Evolutionary conservation across 768 basidiomycete species (phyloP).

Genomic region (Mycena rosella): DNA sequence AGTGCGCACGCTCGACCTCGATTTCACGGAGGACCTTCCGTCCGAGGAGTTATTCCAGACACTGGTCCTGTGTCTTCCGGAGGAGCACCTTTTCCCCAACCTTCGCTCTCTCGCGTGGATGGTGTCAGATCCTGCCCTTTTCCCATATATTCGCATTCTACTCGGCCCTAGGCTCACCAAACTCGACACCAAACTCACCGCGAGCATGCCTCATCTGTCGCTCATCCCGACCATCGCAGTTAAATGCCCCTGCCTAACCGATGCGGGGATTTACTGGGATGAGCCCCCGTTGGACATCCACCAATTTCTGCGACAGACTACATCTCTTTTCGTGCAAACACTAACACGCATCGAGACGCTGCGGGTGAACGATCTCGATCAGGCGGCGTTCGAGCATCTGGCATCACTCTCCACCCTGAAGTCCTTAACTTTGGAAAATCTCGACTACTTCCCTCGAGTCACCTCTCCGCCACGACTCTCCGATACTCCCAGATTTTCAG

Average conservation of each 20-base stretch:
- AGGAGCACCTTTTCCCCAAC: constrained; percentile 7
- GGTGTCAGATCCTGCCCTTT: background rate
- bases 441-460: background rate
- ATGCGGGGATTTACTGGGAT: background rate
- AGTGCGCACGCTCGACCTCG: too few species aligned
- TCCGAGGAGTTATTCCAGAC: background rate
- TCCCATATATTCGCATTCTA: background rate
- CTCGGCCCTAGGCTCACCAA: background rate
- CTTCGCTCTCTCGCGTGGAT: background rate
- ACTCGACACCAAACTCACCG: background rate
- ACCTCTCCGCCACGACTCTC: background rate
- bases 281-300: background rate
- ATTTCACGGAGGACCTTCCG: background rate
- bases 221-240: background rate
- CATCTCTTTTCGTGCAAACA: background rate
- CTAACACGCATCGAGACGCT: background rate
- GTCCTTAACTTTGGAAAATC: background rate
- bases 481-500: background rate
- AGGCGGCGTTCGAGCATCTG: constrained; percentile 1
- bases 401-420: background rate
- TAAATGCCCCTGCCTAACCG: background rate
- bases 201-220: background rate
- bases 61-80: background rate
- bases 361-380: background rate
- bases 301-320: background rate